Percentiles rank a stretch among this genome's conserved stretches.
These are phyloP conservation scores for Oenanthe javanica DNA, from an alignment of 140 eudicot species.

Conservation along the genomic window DNA sequence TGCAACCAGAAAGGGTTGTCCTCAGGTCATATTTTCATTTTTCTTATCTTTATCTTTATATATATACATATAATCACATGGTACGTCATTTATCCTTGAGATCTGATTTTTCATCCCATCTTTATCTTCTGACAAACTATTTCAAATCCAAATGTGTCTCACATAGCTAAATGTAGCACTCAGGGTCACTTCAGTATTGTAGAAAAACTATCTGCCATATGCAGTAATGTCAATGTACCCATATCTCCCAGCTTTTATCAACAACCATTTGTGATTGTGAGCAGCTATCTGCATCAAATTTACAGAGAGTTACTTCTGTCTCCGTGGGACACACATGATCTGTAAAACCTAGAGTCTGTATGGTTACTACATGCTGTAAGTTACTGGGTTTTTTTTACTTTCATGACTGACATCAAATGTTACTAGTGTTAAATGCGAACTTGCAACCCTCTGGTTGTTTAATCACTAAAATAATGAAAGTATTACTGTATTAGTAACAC, in stretches of 20 bases:
- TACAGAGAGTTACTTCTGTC: not conserved
- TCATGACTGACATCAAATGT: no score
- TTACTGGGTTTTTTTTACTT: no score
- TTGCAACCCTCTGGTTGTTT: no score
- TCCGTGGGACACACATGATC: no score
- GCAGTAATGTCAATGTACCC: not conserved
- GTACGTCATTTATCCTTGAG: not conserved
- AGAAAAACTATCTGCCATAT: not conserved
- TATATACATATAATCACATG: no score
- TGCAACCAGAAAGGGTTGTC: conserved; percentile 73
- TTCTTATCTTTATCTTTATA: not conserved
- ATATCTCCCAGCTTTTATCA: not conserved
- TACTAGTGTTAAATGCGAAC: no score
- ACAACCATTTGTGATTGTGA: not conserved
- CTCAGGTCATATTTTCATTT: conserved; percentile 39
- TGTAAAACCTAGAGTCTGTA: no score
- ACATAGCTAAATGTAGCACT: not conserved
- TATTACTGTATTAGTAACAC: not conserved
- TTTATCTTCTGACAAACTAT: not conserved
- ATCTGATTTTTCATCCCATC: not conserved
- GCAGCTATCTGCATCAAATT: not conserved
- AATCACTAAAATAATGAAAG: not conserved
- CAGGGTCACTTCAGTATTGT: not conserved
- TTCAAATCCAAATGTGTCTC: not conserved
- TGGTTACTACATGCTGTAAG: no score